Evolutionary conservation across 2,329 filamentous ascomycete genomes (phyloP).

Genomic region (Catunica adiposa): DNA sequence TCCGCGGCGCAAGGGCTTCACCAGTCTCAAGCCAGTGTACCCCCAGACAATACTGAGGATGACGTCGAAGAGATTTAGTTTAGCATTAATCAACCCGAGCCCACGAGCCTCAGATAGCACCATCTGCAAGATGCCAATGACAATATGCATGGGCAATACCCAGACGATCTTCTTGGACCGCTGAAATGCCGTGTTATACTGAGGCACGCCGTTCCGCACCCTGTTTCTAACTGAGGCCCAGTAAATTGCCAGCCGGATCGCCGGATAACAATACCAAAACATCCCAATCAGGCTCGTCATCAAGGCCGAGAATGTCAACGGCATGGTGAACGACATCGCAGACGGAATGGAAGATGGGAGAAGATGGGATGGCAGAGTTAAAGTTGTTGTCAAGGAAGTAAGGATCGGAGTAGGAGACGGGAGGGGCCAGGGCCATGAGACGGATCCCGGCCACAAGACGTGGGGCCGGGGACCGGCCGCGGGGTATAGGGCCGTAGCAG

Average conservation of each 20-base stretch:
- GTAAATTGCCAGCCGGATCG: slow-evolving; percentile 7
- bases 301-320: not conserved
- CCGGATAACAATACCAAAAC: slow-evolving; percentile 3
- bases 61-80: not conserved
- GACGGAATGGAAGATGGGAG: not conserved
- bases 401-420: not conserved
- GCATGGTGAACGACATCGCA: not conserved
- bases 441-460: not conserved
- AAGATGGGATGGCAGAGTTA: not conserved
- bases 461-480: not conserved
- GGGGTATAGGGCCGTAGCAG: not conserved
- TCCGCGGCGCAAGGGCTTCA: slow-evolving; percentile 11
- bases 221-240: not conserved
- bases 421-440: not conserved
- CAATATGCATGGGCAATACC: slow-evolving; percentile 7
- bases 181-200: slow-evolving; percentile 4
- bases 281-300: not conserved
- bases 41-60: slow-evolving; percentile 1
- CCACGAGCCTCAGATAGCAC: slow-evolving; percentile 7
- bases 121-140: slow-evolving; percentile 4
- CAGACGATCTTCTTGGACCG: slow-evolving; percentile 7
- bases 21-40: slow-evolving; percentile 2
- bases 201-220: slow-evolving; percentile 1
- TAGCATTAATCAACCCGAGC: not conserved
- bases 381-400: not conserved